Conservation (phyloP, 108 stramenopile genomes). For the Nitzschia sp. region DNA sequence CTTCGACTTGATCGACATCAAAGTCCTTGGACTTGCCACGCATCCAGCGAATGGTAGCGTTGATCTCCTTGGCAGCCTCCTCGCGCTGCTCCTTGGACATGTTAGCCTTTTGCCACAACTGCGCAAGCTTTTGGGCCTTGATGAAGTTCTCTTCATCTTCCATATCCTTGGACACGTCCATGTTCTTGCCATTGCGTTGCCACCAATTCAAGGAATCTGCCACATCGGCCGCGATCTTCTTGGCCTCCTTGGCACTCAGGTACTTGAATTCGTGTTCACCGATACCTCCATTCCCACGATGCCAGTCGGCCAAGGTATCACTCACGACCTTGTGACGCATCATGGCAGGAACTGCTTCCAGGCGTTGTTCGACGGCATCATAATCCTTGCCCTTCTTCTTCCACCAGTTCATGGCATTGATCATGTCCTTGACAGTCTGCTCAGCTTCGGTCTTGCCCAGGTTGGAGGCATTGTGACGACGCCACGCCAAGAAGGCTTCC, state of each 20-base stretch:
- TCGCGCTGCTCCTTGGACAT: constrained; percentile 26
- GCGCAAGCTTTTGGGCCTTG: constrained; percentile 31
- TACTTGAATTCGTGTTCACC: constrained; percentile 20
- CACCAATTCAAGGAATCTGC: constrained; percentile 36
- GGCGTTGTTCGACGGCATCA: constrained; percentile 21
- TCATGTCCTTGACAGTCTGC: constrained; percentile 48
- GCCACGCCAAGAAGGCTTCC: constrained; percentile 42
- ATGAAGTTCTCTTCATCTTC: constrained; percentile 31
- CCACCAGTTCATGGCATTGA: constrained; percentile 49
- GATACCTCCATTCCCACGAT: constrained; percentile 15
- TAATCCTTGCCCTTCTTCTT: constrained; percentile 46
- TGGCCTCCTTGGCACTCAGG: constrained; percentile 27
- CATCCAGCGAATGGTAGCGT: constrained; percentile 19
- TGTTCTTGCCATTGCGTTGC: constrained; percentile 32
- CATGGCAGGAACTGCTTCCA: constrained; percentile 35
- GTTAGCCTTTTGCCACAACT: constrained; percentile 37
- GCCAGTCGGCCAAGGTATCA: constrained; percentile 36
- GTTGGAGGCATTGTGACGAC: constrained; percentile 35
- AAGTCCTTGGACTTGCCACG: constrained; percentile 33
- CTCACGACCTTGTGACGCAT: constrained; percentile 32
- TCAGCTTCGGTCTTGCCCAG: constrained; percentile 29
- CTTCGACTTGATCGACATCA: constrained; percentile 16
- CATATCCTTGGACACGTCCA: constrained; percentile 27
- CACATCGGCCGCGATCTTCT: constrained; percentile 31
- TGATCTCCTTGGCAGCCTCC: constrained; percentile 21